These are phyloP conservation scores for Aegilops sharonensis DNA, from an alignment of 176 grass and related monocot genomes.

Conservation along the genomic window DNA sequence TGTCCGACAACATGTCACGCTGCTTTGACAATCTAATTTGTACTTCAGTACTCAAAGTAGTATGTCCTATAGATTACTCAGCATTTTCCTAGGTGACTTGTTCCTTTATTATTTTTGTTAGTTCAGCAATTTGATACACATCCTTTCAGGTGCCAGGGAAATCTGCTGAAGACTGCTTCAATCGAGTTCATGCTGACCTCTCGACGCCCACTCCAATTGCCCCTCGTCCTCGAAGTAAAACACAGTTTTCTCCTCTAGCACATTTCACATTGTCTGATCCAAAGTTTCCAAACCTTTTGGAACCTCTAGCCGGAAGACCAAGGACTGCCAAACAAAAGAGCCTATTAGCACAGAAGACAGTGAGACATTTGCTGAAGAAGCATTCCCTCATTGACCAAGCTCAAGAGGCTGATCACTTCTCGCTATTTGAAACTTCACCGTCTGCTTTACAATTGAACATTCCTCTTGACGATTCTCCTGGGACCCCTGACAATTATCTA, in stretches of 20 bases:
- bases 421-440: conserved; percentile 75
- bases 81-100: not conserved
- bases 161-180: conserved; percentile 78
- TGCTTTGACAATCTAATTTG: not conserved
- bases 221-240: conserved; percentile 56
- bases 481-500: conserved; percentile 36
- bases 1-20: not conserved
- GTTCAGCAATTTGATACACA: conserved; percentile 12
- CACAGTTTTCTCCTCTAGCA: conserved; percentile 54
- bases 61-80: conserved; percentile 22
- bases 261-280: conserved; percentile 53
- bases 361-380: conserved; percentile 73
- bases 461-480: conserved; percentile 40
- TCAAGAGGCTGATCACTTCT: conserved; percentile 76
- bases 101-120: conserved; percentile 9
- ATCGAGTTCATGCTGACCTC: conserved; percentile 67
- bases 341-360: conserved; percentile 57
- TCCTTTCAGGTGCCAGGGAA: conserved; percentile 71
- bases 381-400: conserved; percentile 52
- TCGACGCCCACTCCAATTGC: conserved; percentile 65
- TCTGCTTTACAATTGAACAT: conserved; percentile 34
- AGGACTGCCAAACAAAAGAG: conserved; percentile 55
- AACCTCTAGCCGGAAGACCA: conserved; percentile 32
- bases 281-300: conserved; percentile 39
- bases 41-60: not conserved